Percentiles rank a stretch among this genome's conserved stretches.
Conservation (phyloP, 2,329 filamentous ascomycete species). For the Talaromyces sp. region DNA sequence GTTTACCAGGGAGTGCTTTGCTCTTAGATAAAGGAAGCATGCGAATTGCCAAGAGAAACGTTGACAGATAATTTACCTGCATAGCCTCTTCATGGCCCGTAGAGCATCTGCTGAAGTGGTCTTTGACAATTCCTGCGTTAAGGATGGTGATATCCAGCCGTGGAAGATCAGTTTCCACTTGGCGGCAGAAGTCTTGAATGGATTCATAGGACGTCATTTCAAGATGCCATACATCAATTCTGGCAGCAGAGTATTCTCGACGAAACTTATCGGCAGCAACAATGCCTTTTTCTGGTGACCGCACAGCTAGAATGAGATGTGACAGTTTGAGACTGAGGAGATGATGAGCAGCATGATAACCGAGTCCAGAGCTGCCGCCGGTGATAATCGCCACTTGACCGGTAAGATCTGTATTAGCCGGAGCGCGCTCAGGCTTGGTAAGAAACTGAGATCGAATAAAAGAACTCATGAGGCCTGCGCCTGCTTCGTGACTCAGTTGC, state of each 20-base stretch:
- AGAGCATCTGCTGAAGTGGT: conserved; percentile 19
- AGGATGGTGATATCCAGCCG: conserved; percentile 42
- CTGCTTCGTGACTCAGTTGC: conserved; percentile 1
- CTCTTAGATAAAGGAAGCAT: conserved; percentile 22
- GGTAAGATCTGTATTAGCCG: not conserved
- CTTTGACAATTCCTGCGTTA: conserved; percentile 7
- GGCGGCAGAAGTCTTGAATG: conserved; percentile 26
- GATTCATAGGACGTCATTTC: conserved; percentile 30
- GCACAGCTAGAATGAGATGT: conserved; percentile 46
- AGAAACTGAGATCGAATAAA: conserved; percentile 13
- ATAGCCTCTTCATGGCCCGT: conserved; percentile 38
- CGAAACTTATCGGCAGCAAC: conserved; percentile 29
- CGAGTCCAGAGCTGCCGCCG: conserved; percentile 48
- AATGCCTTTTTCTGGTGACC: conserved; percentile 43
- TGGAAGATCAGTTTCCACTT: conserved; percentile 31
- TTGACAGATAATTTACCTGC: conserved; percentile 32
- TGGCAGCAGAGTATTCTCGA: not conserved
- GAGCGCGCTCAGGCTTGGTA: not conserved
- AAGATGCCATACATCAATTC: conserved; percentile 7
- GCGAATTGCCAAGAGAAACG: conserved; percentile 22
- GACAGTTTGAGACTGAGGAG: conserved; percentile 39
- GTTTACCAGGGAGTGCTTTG: conserved; percentile 9
- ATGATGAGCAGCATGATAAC: conserved; percentile 41
- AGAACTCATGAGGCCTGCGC: not conserved
- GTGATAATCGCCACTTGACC: conserved; percentile 43